phyloP scores from a whole-genome alignment of 2,329 filamentous ascomycete genomes.

The Apiospora kogelbergensis region DNA sequence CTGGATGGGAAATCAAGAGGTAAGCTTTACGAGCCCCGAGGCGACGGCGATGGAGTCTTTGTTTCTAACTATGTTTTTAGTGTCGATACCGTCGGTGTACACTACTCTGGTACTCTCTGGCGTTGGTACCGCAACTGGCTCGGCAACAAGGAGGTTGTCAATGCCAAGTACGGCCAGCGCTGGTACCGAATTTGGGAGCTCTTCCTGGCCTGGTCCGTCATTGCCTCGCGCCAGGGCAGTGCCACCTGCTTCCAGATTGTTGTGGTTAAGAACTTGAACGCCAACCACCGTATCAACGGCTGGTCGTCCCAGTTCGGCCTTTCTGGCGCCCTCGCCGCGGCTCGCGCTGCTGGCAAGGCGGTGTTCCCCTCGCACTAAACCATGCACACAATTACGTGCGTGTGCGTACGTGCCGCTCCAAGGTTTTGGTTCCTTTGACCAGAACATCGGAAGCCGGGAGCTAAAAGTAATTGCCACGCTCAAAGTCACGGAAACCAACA shows the following conservation, averaged over 20 bases:
- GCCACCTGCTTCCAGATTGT: constrained; percentile 88
- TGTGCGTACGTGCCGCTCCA: not conserved
- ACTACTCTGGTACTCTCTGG: constrained; percentile 94
- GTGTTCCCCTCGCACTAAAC: not conserved
- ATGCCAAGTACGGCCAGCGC: constrained; percentile 85
- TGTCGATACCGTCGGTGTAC: constrained; percentile 87
- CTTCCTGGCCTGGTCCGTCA: constrained; percentile 84
- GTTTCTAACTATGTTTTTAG: constrained; percentile 6
- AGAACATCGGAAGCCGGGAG: not conserved
- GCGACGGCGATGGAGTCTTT: too few relatives aligned
- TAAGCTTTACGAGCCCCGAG: not conserved
- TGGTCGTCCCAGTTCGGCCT: constrained; percentile 69
- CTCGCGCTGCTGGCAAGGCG: constrained; percentile 11
- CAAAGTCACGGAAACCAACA: not conserved
- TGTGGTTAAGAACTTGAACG: constrained; percentile 87
- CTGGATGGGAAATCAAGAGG: constrained; percentile 83
- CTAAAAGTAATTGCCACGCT: not conserved
- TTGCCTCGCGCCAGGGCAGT: constrained; percentile 78
- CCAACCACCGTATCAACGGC: constrained; percentile 77
- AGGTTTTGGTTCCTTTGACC: not conserved
- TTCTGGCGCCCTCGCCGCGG: constrained; percentile 12
- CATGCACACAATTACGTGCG: not conserved
- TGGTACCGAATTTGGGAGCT: constrained; percentile 96
- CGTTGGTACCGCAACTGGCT: constrained; percentile 98
- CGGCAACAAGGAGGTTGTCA: constrained; percentile 83